A percentile compares a stretch with the other conserved stretches of the same genome.
phyloP scores from a whole-genome alignment of 805 yeast species.

The Candida namnaoensis region DNA sequence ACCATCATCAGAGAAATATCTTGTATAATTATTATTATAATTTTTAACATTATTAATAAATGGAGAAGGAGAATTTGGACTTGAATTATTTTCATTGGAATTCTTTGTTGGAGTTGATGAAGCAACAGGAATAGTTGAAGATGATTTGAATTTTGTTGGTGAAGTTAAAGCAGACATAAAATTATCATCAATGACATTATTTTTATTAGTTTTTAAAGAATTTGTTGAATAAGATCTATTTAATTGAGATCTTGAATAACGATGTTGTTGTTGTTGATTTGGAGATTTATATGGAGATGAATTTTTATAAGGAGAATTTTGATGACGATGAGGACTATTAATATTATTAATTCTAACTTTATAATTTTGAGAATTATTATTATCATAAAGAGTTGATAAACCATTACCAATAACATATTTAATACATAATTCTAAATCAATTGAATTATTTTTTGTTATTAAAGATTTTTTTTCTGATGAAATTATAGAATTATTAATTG shows the following conservation, averaged over 20 bases:
- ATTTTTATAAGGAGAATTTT: no score
- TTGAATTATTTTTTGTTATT: constrained; percentile 1
- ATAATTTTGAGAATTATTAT: constrained; percentile 27
- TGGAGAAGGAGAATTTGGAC: constrained; percentile 3
- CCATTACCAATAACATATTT: constrained; percentile 24
- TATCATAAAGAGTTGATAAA: constrained; percentile 27
- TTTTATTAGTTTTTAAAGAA: neutral
- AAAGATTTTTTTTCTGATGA: constrained; percentile 3
- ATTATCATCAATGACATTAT: constrained; percentile 2
- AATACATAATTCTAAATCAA: constrained; percentile 27
- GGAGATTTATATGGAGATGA: neutral
- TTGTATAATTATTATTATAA: constrained; percentile 5
- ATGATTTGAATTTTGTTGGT: neutral
- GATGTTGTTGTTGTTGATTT: neutral
- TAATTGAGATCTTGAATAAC: neutral
- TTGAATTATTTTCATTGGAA: neutral
- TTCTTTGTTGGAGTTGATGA: neutral
- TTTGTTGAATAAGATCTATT: constrained; percentile 1
- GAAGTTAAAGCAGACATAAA: constrained; percentile 5
- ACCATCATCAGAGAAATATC: constrained; percentile 19
- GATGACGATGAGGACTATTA: no score
- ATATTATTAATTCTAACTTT: constrained; percentile 18
- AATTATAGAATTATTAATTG: constrained; percentile 19
- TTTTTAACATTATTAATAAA: neutral
- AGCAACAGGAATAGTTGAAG: neutral